phyloP scores from a whole-genome alignment of 306 rosid species.

The Casuarina cunninghamiana region DNA sequence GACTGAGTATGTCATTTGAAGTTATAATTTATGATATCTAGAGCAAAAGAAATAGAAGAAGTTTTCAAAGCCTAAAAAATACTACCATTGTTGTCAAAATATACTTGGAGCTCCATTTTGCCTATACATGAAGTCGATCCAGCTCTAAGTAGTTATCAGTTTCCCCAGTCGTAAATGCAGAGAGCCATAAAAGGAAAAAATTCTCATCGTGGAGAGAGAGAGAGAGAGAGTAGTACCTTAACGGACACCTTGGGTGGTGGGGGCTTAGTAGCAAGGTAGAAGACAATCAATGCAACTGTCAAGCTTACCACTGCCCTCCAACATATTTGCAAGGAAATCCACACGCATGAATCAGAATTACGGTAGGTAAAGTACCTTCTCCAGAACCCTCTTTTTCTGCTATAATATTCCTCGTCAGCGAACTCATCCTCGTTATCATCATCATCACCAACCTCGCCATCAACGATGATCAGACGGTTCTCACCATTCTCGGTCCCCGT shows the following conservation, averaged over 20 bases:
- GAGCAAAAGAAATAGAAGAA: no score
- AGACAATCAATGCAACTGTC: constrained; percentile 73
- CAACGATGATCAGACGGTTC: constrained; percentile 32
- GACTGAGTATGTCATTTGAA: no score
- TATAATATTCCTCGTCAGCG: constrained; percentile 37
- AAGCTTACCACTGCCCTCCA: constrained; percentile 75
- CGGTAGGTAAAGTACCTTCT: constrained; percentile 54
- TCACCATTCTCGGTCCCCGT: constrained; percentile 42
- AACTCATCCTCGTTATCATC: not conserved
- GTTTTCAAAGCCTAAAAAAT: no score
- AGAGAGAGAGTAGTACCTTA: constrained; percentile 40
- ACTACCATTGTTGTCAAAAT: no score
- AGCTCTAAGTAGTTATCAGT: no score
- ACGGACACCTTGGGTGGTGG: constrained; percentile 69
- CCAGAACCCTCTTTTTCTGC: constrained; percentile 47
- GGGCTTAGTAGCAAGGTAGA: constrained; percentile 78
- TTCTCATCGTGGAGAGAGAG: not conserved
- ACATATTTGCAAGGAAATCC: constrained; percentile 76
- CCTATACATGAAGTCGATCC: no score
- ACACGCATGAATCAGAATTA: constrained; percentile 54
- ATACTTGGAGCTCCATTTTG: no score
- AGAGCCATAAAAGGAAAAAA: not conserved
- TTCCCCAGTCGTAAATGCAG: not conserved
- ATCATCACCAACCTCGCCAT: not conserved
- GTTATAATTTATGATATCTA: no score